phyloP scores from a whole-genome alignment of 257 asterid species.

The Scutellaria minor region DNA sequence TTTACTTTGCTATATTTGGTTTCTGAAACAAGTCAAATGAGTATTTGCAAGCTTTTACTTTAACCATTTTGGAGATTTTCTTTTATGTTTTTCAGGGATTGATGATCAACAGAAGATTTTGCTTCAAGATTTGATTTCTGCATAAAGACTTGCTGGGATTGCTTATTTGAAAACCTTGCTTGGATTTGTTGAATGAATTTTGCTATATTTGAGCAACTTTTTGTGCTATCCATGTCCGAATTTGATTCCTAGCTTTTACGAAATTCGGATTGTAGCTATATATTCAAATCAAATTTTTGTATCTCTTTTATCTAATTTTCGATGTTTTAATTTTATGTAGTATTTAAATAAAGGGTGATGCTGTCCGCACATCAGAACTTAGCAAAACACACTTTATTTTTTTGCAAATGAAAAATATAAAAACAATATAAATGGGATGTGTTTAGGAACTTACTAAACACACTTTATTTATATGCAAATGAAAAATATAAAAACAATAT shows the following conservation, averaged over 20 bases:
- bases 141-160: slow-evolving; percentile 18
- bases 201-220: slow-evolving; percentile 8
- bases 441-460: too few relatives aligned
- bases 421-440: too few relatives aligned
- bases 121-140: slow-evolving; percentile 16
- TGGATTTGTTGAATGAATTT: slow-evolving; percentile 29
- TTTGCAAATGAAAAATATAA: too few relatives aligned
- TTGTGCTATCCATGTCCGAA: not conserved
- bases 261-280: not conserved
- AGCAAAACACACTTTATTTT: too few relatives aligned
- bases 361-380: too few relatives aligned
- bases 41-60: not conserved
- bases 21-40: slow-evolving; percentile 35
- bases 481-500: too few relatives aligned
- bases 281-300: too few relatives aligned
- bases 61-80: slow-evolving; percentile 21
- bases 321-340: too few relatives aligned
- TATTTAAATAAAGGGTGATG: too few relatives aligned
- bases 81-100: not conserved
- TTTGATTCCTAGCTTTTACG: not conserved
- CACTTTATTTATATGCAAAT: too few relatives aligned
- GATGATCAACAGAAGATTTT: not conserved
- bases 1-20: slow-evolving; percentile 50
- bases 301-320: too few relatives aligned
- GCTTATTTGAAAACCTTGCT: slow-evolving; percentile 16